phyloP scores from a whole-genome alignment of 768 basidiomycete genomes.

The Suillus brevipes region DNA sequence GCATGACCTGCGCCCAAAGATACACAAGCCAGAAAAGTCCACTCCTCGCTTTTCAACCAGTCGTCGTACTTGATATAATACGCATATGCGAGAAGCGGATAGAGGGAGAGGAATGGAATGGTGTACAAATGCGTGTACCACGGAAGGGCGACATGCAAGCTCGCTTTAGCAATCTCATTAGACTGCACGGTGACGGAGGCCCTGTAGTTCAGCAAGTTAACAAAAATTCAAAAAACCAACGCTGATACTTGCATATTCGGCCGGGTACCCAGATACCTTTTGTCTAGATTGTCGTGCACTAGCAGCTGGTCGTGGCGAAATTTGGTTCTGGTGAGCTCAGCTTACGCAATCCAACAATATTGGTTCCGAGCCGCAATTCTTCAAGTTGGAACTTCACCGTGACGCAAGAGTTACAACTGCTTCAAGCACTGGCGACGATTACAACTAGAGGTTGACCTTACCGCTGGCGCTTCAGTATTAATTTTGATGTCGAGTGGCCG shows the following conservation, averaged over 20 bases:
- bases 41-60: conserved; percentile 92
- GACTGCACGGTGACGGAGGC: conserved; percentile 56
- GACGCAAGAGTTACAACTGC: too few species aligned
- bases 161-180: conserved; percentile 65
- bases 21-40: conserved; percentile 94
- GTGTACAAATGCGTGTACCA: conserved; percentile 73
- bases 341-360: not conserved
- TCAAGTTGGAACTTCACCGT: too few species aligned
- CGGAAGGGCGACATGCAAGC: conserved; percentile 65
- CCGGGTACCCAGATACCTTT: not conserved
- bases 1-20: conserved; percentile 85
- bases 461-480: too few species aligned
- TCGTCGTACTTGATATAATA: conserved; percentile 90
- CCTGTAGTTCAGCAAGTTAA: conserved; percentile 26
- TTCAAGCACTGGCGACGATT: too few species aligned
- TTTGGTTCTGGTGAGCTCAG: not conserved
- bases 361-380: not conserved
- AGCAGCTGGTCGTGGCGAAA: not conserved
- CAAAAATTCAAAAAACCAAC: not conserved
- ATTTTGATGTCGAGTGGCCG: too few species aligned
- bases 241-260: not conserved
- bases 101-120: conserved; percentile 75
- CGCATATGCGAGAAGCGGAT: conserved; percentile 84
- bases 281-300: not conserved
- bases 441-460: too few species aligned